A percentile compares a stretch with the other conserved stretches of the same genome.
phyloP scores from a whole-genome alignment of 2,329 filamentous ascomycete genomes.

The Septoria linicola region DNA sequence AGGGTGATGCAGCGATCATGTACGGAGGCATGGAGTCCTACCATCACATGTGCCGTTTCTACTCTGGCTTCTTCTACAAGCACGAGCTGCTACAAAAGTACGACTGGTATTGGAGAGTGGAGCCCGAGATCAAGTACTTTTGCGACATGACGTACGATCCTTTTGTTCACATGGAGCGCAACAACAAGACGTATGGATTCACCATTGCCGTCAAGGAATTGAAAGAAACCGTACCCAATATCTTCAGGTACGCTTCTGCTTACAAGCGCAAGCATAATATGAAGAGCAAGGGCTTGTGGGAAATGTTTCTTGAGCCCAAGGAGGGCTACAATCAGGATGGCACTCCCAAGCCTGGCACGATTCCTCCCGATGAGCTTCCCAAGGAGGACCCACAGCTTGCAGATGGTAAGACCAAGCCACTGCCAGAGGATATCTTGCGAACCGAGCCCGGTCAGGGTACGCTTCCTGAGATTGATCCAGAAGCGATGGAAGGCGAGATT shows the following conservation, averaged over 20 bases:
- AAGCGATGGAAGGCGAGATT: slow-evolving; percentile 93
- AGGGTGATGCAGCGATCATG: slow-evolving; percentile 97
- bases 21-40: slow-evolving; percentile 99
- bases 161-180: slow-evolving; percentile 88
- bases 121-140: slow-evolving; percentile 99
- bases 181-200: slow-evolving; percentile 98
- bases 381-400: slow-evolving; percentile 61
- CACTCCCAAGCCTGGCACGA: slow-evolving; percentile 50
- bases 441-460: slow-evolving; percentile 69
- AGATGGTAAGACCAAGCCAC: slow-evolving; percentile 62
- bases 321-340: slow-evolving; percentile 55
- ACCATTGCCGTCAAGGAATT: slow-evolving; percentile 98
- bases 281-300: slow-evolving; percentile 89
- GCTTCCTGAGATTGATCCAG: slow-evolving; percentile 79
- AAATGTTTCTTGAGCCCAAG: slow-evolving; percentile 91
- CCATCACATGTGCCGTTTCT: slow-evolving; percentile 98
- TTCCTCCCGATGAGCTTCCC: slow-evolving; percentile 40
- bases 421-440: slow-evolving; percentile 79
- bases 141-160: slow-evolving; percentile 99
- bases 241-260: slow-evolving; percentile 97
- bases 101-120: slow-evolving; percentile 99
- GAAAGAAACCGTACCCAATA: slow-evolving; percentile 95
- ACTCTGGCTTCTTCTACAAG: slow-evolving; percentile 99
- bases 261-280: slow-evolving; percentile 93
- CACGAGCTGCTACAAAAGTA: slow-evolving; percentile 93